Conservation (phyloP, 306 rosid genomes). For the Cicer pinnatifidum region DNA sequence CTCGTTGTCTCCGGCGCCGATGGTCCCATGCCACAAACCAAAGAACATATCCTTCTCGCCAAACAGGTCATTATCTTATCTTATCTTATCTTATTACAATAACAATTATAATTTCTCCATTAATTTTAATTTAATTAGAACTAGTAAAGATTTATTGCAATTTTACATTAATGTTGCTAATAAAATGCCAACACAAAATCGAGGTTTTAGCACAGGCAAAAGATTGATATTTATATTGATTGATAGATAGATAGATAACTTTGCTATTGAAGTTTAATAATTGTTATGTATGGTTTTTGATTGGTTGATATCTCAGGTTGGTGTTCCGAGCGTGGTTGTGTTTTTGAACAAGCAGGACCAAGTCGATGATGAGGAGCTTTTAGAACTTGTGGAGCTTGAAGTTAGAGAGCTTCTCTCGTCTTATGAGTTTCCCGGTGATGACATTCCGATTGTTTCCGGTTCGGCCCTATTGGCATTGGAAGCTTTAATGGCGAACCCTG, state of each 20-base stretch:
- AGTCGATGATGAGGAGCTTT: conserved; percentile 83
- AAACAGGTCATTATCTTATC: conserved; percentile 55
- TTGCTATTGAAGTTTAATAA: not conserved
- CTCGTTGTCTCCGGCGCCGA: conserved; percentile 79
- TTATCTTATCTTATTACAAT: not conserved
- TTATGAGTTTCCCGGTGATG: conserved; percentile 87
- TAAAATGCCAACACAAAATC: not conserved
- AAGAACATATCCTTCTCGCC: conserved; percentile 78
- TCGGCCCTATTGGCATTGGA: conserved; percentile 82
- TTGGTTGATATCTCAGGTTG: conserved; percentile 53
- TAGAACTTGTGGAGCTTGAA: conserved; percentile 79
- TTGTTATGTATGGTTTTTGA: not conserved
- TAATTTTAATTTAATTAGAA: not conserved
- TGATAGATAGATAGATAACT: not conserved
- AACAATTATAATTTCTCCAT: not conserved
- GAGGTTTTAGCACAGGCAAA: not conserved
- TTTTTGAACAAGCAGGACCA: conserved; percentile 85
- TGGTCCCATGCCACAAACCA: conserved; percentile 87
- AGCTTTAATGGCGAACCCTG: conserved; percentile 70
- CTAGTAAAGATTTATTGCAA: not conserved
- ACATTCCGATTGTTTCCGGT: conserved; percentile 74
- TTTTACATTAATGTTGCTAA: not conserved
- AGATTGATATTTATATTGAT: not conserved
- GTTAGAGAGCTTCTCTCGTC: conserved; percentile 79
- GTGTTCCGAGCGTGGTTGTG: conserved; percentile 84